These are phyloP conservation scores for Arachis hypogaea DNA, from an alignment of 306 rosid species.

Conservation along the genomic window DNA sequence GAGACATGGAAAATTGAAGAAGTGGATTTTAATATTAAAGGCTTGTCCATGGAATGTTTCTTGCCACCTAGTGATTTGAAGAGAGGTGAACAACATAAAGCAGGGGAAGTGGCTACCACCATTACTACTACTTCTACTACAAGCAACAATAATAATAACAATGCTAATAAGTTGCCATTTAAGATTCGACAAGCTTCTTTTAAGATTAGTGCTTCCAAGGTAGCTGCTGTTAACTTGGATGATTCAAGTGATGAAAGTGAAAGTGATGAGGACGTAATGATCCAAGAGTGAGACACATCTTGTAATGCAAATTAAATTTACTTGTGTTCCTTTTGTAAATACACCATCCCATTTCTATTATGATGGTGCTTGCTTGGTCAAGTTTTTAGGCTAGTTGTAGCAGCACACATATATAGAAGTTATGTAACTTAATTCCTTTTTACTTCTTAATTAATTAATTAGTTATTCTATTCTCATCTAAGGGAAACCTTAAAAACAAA, in stretches of 20 bases:
- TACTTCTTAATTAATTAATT: too few relatives aligned
- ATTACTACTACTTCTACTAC: neutral
- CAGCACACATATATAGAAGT: neutral
- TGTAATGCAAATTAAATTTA: conserved; percentile 42
- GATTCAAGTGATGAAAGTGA: conserved; percentile 50
- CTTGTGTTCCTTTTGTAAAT: conserved; percentile 33
- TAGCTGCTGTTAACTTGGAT: conserved; percentile 61
- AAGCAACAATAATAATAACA: conserved; percentile 14
- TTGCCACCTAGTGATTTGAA: conserved; percentile 81
- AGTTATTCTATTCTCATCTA: neutral
- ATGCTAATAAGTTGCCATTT: conserved; percentile 43
- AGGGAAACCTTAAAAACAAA: neutral
- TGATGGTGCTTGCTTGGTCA: conserved; percentile 10
- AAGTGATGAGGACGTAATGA: conserved; percentile 29
- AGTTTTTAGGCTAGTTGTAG: conserved; percentile 17
- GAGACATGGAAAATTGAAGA: conserved; percentile 89
- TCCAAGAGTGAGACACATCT: too few relatives aligned
- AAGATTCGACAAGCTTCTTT: conserved; percentile 60
- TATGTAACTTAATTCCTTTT: conserved; percentile 16
- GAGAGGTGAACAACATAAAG: conserved; percentile 53
- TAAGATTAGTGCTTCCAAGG: conserved; percentile 62
- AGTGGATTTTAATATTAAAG: conserved; percentile 88
- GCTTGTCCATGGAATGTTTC: conserved; percentile 79
- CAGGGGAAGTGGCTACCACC: neutral
- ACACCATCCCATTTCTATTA: conserved; percentile 9